These are phyloP conservation scores for Botryosphaeria agaves DNA, from an alignment of 2,329 filamentous ascomycete species.

Conservation along the genomic window DNA sequence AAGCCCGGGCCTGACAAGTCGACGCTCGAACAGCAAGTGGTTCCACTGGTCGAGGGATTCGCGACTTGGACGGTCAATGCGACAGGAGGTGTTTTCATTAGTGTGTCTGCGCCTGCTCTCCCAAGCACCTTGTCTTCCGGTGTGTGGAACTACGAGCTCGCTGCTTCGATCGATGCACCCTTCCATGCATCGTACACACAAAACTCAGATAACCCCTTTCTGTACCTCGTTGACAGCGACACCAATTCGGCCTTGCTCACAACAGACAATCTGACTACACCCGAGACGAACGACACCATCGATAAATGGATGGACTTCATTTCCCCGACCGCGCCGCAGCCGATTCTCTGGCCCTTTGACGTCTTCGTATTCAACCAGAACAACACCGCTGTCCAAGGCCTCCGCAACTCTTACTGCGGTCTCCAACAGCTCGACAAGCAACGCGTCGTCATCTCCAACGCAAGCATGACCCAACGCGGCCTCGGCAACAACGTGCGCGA, in stretches of 20 bases:
- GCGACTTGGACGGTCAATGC: constrained; percentile 45
- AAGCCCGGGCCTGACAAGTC: constrained; percentile 44
- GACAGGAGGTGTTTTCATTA: constrained; percentile 55
- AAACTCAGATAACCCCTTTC: constrained; percentile 31
- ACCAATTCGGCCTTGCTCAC: constrained; percentile 60
- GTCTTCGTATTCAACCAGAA: constrained; percentile 58
- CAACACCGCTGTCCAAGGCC: constrained; percentile 42
- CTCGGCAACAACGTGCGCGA: constrained; percentile 56
- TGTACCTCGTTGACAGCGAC: constrained; percentile 77
- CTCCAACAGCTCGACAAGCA: constrained; percentile 25
- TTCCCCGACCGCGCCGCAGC: too few relatives aligned
- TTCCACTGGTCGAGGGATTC: constrained; percentile 49
- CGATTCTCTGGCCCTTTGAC: constrained; percentile 54
- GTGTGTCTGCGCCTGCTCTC: constrained; percentile 52
- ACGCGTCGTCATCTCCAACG: constrained; percentile 23
- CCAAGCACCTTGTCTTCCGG: constrained; percentile 40
- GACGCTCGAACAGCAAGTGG: constrained; percentile 26
- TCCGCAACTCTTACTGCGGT: constrained; percentile 72
- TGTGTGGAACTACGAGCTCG: constrained; percentile 64
- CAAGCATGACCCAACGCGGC: constrained; percentile 47
- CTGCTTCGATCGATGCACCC: constrained; percentile 60
- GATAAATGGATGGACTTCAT: constrained; percentile 39
- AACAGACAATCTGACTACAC: constrained; percentile 52
- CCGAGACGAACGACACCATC: constrained; percentile 26
- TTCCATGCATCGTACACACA: constrained; percentile 50